Evolutionary conservation across 2,329 filamentous ascomycete genomes (phyloP), one percentile per base, ranked within the genome.

Genomic region (Ceratocystis ficicola): DNA sequence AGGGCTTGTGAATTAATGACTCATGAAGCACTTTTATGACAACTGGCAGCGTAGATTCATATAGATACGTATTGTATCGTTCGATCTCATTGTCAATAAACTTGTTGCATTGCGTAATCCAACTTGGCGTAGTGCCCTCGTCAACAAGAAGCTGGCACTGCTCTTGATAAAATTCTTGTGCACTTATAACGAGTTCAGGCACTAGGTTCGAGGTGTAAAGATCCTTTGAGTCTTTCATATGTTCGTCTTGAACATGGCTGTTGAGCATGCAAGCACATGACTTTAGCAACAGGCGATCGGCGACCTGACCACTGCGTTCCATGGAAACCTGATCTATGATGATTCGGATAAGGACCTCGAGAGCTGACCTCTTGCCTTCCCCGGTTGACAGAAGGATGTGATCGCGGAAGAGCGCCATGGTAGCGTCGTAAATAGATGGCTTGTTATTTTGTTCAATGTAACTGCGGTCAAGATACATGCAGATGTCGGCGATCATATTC

Each of bases 401-500:
- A 70, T 96, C 90, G 46, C 93, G 86, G 74, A 95, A 99, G 1
- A 96, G 79, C 2, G 87, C 87, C 79, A 99, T 95, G 2, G 90
- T 86, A 8, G 88, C 84, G 15, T 87, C 83, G 73, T 92, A 96
- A 65, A 96, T 94, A 0, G 88, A 88, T 0, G 90, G 86, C 5
- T 84, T 81, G 68, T 86, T 83, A 5, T 76, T 72, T 69, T 95
- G 90, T 44, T 85, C 80, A 62, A 85, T 87, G 72, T 89, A 91
- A 32, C 92, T 86, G 62, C 91, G 87, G 73, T 99, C 93, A 80
- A 99, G 90, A 73, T 96, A 96, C 91, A 97, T 96, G 63, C 97
- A 80, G 41, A 97, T 90, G 74, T 97, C 94, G 3, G 92, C 91
- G 63, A 90, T 87, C 93, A 97, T 97, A 73, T 90, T 91, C 89